Conservation (phyloP, 768 basidiomycete genomes). For the Phanerodontia chrysosporium region DNA sequence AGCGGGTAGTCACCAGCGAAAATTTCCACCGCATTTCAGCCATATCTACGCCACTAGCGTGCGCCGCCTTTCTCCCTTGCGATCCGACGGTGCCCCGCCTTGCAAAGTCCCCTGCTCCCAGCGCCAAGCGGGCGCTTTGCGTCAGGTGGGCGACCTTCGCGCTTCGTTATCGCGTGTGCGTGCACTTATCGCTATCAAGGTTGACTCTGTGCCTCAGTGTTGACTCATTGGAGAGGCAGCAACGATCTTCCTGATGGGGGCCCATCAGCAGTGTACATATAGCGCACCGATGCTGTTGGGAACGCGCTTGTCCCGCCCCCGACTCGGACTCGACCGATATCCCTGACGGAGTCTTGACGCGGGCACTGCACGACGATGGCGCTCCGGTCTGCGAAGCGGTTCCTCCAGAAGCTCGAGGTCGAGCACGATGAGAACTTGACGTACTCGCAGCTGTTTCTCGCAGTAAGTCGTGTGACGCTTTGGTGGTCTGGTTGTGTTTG, state of each 20-base stretch:
- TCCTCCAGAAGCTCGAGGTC: conserved; percentile 42
- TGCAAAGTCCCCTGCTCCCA: background rate
- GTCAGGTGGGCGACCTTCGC: background rate
- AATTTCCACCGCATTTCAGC: background rate
- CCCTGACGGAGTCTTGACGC: no score
- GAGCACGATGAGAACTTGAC: conserved; percentile 49
- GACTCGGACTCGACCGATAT: background rate
- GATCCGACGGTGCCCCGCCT: background rate
- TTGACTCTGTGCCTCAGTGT: background rate
- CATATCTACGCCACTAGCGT: background rate
- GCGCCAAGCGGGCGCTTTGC: background rate
- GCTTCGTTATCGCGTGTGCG: background rate
- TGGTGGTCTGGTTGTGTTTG: background rate
- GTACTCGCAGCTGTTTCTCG: conserved; percentile 53
- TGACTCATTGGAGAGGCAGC: background rate
- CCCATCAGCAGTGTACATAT: background rate
- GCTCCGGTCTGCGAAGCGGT: conserved; percentile 13
- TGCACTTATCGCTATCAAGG: conserved; percentile 4
- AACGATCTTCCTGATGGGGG: background rate
- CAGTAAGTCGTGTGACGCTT: conserved; percentile 32
- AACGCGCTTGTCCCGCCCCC: background rate
- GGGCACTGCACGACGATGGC: background rate
- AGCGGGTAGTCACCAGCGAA: background rate
- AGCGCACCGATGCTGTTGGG: background rate
- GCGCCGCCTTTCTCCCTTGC: background rate